Percentiles rank a stretch among this genome's conserved stretches.
These are phyloP conservation scores for Phaeotremella fagi DNA, from an alignment of 768 basidiomycete genomes.

Conservation along the genomic window DNA sequence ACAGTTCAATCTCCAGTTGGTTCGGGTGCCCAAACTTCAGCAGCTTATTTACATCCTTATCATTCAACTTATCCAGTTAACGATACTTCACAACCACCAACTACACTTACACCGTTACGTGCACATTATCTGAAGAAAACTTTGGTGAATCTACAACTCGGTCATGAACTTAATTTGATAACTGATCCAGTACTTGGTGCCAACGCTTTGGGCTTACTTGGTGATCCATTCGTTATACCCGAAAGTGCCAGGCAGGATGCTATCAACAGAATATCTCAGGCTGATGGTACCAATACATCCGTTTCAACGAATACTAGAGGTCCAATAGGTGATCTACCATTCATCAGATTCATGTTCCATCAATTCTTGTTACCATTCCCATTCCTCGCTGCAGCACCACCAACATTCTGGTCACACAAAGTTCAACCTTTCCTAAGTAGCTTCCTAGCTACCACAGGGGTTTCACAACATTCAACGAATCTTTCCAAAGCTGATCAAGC, in stretches of 20 bases:
- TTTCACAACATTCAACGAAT: constrained; percentile 10
- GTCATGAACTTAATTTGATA: constrained; percentile 68
- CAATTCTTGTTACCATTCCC: constrained; percentile 94
- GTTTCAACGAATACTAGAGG: neutral
- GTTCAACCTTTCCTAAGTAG: constrained; percentile 89
- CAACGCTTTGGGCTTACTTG: constrained; percentile 72
- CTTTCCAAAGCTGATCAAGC: constrained; percentile 22
- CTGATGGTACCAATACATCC: constrained; percentile 35
- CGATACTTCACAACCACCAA: constrained; percentile 19
- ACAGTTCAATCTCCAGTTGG: neutral
- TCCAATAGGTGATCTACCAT: constrained; percentile 64
- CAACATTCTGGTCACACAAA: constrained; percentile 88
- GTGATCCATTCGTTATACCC: constrained; percentile 69
- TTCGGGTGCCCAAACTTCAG: constrained; percentile 11
- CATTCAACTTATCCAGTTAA: constrained; percentile 18
- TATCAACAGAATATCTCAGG: constrained; percentile 23
- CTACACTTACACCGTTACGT: constrained; percentile 70
- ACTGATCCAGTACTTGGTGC: constrained; percentile 49
- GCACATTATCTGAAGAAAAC: constrained; percentile 99
- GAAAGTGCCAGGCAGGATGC: constrained; percentile 29
- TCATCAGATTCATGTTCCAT: constrained; percentile 81
- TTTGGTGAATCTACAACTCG: constrained; percentile 79
- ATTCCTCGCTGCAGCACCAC: constrained; percentile 81
- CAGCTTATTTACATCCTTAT: constrained; percentile 32
- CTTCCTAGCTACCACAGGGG: constrained; percentile 65